Conservation (phyloP, 495 filamentous ascomycete genomes). For the Parmelia sp. region DNA sequence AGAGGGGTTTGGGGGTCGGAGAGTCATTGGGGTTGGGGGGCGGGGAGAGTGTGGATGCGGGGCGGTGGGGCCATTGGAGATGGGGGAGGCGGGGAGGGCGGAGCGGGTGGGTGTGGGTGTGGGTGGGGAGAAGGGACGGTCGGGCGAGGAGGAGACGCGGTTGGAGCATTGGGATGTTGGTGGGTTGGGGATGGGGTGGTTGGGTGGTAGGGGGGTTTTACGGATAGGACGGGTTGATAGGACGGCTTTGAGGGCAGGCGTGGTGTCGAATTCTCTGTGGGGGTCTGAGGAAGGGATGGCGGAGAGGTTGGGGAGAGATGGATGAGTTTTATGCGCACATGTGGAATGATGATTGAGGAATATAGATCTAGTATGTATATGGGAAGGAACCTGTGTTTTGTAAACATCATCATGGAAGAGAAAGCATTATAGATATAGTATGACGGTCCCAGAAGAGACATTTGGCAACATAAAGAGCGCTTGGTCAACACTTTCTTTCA, state of each 20-base stretch:
- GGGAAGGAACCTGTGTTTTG: no score
- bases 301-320: no score
- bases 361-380: no score
- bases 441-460: neutral
- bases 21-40: slow-evolving; percentile 33
- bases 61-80: slow-evolving; percentile 10
- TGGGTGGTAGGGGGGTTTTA: neutral
- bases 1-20: slow-evolving; percentile 62
- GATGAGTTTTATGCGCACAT: no score
- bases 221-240: slow-evolving; percentile 11
- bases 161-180: slow-evolving; percentile 10
- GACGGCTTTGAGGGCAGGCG: no score
- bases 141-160: slow-evolving; percentile 1
- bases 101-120: slow-evolving; percentile 12
- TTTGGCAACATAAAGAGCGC: neutral
- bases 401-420: no score
- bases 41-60: neutral
- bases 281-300: no score
- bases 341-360: no score
- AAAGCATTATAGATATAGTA: neutral
- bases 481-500: neutral
- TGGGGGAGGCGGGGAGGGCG: slow-evolving; percentile 16
- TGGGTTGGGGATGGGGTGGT: neutral
- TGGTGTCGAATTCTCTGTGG: no score
- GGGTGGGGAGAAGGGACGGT: neutral